Evolutionary conservation across 2,329 filamentous ascomycete species (phyloP).

Genomic region (Phyllosticta ampelicida): DNA sequence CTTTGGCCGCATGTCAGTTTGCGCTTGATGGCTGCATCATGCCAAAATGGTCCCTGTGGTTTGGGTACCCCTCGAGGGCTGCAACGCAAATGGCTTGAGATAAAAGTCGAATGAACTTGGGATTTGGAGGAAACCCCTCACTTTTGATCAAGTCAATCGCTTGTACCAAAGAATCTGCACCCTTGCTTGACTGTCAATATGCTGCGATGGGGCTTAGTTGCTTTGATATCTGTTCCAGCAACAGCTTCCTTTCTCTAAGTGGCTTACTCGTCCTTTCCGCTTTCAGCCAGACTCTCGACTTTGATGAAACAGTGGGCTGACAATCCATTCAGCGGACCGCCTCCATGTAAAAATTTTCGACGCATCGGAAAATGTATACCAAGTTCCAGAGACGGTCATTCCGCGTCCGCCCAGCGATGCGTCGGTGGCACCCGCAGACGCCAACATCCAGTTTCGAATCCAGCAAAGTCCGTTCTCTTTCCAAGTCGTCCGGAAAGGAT

Average conservation of each 20-base stretch:
- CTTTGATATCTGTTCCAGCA: not conserved
- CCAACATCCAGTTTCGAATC: constrained; percentile 45
- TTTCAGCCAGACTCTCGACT: not conserved
- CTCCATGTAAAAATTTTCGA: constrained; percentile 68
- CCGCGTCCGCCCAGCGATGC: constrained; percentile 43
- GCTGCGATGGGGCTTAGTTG: not conserved
- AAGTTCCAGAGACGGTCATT: constrained; percentile 60
- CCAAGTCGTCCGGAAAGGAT: constrained; percentile 47
- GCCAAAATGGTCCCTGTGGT: not conserved
- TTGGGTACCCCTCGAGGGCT: not conserved
- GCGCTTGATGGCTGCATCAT: not conserved
- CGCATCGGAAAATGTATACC: constrained; percentile 57
- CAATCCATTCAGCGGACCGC: constrained; percentile 42
- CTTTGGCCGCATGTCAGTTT: not conserved
- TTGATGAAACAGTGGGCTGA: constrained; percentile 11
- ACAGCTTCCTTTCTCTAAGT: no score
- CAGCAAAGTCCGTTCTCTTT: constrained; percentile 56
- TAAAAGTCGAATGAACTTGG: not conserved
- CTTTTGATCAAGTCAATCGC: not conserved
- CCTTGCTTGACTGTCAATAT: not conserved
- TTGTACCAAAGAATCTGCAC: not conserved
- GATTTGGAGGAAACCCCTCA: not conserved
- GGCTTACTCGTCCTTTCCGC: not conserved
- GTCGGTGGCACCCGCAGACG: constrained; percentile 21
- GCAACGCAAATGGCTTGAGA: not conserved